Evolutionary conservation across 768 basidiomycete genomes (phyloP).

Genomic region (Trametes maxima): DNA sequence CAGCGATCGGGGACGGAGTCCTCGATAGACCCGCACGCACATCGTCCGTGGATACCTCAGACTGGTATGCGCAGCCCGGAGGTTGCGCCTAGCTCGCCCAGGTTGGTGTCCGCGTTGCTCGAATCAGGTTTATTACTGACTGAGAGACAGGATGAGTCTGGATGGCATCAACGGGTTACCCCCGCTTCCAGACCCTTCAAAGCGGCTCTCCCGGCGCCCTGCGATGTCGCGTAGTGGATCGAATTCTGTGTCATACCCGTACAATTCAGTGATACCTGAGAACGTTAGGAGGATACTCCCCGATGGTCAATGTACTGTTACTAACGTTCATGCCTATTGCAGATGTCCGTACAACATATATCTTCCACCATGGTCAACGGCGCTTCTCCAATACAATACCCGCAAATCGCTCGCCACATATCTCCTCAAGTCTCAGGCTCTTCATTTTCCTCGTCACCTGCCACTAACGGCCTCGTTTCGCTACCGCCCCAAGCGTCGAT

Average conservation of each 20-base stretch:
- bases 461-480: conserved; percentile 45
- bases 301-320: not conserved
- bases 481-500: conserved; percentile 86
- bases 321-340: not conserved
- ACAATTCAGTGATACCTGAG: conserved; percentile 50
- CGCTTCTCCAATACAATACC: conserved; percentile 53
- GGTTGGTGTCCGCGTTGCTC: conserved; percentile 35
- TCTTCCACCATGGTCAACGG: conserved; percentile 43
- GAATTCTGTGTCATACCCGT: conserved; percentile 41
- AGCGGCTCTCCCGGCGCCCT: conserved; percentile 42
- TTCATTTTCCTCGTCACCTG: conserved; percentile 44
- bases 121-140: not conserved
- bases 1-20: conserved; percentile 22
- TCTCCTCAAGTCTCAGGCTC: conserved; percentile 43
- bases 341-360: conserved; percentile 42
- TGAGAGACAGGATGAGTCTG: conserved; percentile 9
- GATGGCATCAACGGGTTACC: conserved; percentile 21
- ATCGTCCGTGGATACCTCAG: conserved; percentile 29
- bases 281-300: conserved; percentile 41
- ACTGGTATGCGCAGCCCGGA: conserved; percentile 39
- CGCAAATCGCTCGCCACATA: conserved; percentile 44
- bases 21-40: conserved; percentile 20
- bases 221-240: conserved; percentile 45
- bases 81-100: conserved; percentile 43
- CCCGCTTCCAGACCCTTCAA: conserved; percentile 22